Conservation (phyloP, 1,139 yeast species). For the Arxiozyma bovina region DNA sequence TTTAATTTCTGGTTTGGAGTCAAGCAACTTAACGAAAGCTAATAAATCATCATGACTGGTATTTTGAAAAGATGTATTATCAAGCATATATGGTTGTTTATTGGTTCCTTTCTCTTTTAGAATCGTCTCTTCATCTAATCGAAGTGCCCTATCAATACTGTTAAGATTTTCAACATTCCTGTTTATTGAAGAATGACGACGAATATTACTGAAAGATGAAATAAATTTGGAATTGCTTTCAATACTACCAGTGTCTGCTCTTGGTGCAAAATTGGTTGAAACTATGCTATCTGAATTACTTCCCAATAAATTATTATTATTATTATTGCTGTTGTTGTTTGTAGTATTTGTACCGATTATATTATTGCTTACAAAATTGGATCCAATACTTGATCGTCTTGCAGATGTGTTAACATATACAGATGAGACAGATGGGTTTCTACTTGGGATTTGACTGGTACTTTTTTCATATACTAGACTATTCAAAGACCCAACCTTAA, state of each 20-base stretch:
- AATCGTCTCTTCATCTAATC: conserved; percentile 7
- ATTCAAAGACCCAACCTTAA: conserved; percentile 54
- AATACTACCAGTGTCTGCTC: conserved; percentile 24
- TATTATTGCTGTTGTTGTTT: neutral
- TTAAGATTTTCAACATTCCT: conserved; percentile 22
- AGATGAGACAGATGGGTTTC: conserved; percentile 35
- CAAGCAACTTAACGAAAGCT: conserved; percentile 75
- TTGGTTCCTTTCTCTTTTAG: neutral
- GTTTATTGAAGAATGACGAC: conserved; percentile 34
- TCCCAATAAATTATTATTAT: conserved; percentile 9
- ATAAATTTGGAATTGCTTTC: conserved; percentile 35
- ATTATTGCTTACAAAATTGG: conserved; percentile 15
- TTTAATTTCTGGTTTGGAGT: conserved; percentile 54
- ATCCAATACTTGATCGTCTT: conserved; percentile 29
- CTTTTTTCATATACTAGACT: conserved; percentile 34
- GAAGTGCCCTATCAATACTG: conserved; percentile 19
- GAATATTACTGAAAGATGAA: conserved; percentile 34
- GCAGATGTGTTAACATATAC: conserved; percentile 29
- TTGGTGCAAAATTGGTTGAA: conserved; percentile 15
- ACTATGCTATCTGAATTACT: conserved; percentile 5
- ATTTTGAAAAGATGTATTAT: neutral
- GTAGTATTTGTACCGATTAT: neutral
- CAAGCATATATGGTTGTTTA: neutral
- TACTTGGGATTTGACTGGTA: conserved; percentile 26
- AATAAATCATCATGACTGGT: conserved; percentile 53